Evolutionary conservation across 2,329 filamentous ascomycete species (phyloP).

Genomic region (Microdochium trichocladiopsis): DNA sequence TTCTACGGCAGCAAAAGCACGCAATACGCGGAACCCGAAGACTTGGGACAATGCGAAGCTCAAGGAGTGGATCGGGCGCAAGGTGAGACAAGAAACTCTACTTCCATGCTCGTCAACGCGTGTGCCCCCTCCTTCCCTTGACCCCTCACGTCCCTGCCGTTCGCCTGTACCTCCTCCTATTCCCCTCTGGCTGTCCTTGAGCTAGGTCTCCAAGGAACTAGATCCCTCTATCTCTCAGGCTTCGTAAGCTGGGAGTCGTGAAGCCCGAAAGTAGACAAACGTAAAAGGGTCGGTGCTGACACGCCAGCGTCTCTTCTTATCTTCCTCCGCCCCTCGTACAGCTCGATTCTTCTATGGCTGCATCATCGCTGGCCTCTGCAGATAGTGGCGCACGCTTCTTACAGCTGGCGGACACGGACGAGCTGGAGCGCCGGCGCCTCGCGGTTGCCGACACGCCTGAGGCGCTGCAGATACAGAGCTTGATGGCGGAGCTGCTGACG

Average conservation of each 20-base stretch:
- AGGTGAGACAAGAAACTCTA: slow-evolving; percentile 21
- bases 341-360: not conserved
- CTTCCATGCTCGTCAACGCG: not conserved
- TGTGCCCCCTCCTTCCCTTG: not conserved
- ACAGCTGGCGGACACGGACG: too few species aligned
- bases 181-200: too few species aligned
- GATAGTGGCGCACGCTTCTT: too few species aligned
- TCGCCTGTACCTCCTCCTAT: too few species aligned
- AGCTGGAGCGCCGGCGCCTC: not conserved
- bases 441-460: not conserved
- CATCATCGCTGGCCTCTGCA: not conserved
- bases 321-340: not conserved
- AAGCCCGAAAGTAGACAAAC: not conserved
- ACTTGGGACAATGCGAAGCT: slow-evolving; percentile 32
- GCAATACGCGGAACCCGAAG: slow-evolving; percentile 20
- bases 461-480: not conserved
- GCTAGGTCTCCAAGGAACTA: too few species aligned
- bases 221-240: too few species aligned
- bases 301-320: not conserved
- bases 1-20: slow-evolving; percentile 4
- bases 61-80: slow-evolving; percentile 29
- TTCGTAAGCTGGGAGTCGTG: too few species aligned
- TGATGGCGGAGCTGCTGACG: not conserved
- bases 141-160: not conserved
- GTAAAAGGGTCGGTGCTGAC: not conserved